Evolutionary conservation across 164 flowering plant genomes (phyloP), one percentile per base, ranked within the genome.

Genomic region (Euptelea pleiosperma): DNA sequence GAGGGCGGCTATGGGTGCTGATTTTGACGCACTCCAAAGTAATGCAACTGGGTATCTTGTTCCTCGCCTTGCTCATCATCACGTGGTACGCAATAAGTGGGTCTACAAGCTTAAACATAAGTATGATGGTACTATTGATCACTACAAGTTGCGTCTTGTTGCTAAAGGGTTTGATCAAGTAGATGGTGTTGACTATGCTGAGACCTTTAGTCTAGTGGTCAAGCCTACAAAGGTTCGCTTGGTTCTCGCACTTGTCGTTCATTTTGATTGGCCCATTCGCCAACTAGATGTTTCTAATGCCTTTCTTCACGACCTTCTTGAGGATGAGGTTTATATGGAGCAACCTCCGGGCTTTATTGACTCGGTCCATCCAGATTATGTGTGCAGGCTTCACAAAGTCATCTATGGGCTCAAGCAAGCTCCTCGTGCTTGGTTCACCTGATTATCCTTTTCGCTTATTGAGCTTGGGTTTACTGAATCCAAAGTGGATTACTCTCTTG

Each of bases 401-500:
- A 3, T 41, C 2, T n/a, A 41, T 41, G 45, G 45, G 0, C 7
- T 41, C 22, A 41, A 16, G 16, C 45, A 41, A 41, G 45, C 45
- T n/a, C 45, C 22, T 41, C n/a, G n/a, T 3, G n/a, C 42, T 15
- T 37, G 42, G 42, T 37, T 9, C n/a, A 4, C 8, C 2, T 12
- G 1, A 1, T 3, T 37, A 3, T 1, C 1, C 1, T 1, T 1
- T 0, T 11, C n/a, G 1, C 3, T 37, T 0, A 0, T 37, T 1
- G 14, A 10, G 8, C 1, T 10, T 37, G 42, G 42, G 2, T 37
- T 37, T 3, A 4, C 1, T 10, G 12, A 10, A 1, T 10, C n/a
- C n/a, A 4, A 5, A 10, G 14, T 1, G 1, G 3, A 37, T 14
- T 10, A 12, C 14, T 37, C n/a, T 0, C 1, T 37, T 0, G 8